Conservation (phyloP, 305 asterid genomes). For the Fraxinus xanthoxyloides region DNA sequence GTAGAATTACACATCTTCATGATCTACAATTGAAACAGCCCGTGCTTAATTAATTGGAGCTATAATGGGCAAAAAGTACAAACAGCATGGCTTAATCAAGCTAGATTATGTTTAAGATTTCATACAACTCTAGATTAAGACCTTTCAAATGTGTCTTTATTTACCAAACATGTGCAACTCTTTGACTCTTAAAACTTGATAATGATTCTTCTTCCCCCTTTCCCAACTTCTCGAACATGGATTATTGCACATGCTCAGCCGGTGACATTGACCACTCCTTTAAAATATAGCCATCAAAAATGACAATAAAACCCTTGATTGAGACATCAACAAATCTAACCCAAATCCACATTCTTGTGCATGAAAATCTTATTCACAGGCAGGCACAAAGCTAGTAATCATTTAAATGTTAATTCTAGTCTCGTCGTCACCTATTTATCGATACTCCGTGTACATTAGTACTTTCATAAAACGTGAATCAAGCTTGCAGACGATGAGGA, state of each 20-base stretch:
- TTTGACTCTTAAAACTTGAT: slow-evolving; percentile 21
- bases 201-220: slow-evolving; percentile 10
- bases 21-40: no score
- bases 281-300: slow-evolving; percentile 22
- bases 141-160: slow-evolving; percentile 25
- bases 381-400: neutral
- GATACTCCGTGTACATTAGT: no score
- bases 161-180: slow-evolving; percentile 27
- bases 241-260: slow-evolving; percentile 31
- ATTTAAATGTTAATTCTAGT: no score
- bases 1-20: no score
- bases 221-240: slow-evolving; percentile 20
- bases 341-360: neutral
- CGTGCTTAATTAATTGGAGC: no score
- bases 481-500: neutral
- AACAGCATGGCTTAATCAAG: no score
- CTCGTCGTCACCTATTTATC: neutral
- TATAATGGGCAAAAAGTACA: no score
- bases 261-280: slow-evolving; percentile 18
- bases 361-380: neutral
- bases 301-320: slow-evolving; percentile 2
- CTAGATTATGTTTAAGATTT: neutral
- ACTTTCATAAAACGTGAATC: neutral
- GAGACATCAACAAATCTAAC: neutral
- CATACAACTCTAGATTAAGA: slow-evolving; percentile 7